Evolutionary conservation across 257 asterid genomes (phyloP).

Genomic region (Gardenia jasminoides): DNA sequence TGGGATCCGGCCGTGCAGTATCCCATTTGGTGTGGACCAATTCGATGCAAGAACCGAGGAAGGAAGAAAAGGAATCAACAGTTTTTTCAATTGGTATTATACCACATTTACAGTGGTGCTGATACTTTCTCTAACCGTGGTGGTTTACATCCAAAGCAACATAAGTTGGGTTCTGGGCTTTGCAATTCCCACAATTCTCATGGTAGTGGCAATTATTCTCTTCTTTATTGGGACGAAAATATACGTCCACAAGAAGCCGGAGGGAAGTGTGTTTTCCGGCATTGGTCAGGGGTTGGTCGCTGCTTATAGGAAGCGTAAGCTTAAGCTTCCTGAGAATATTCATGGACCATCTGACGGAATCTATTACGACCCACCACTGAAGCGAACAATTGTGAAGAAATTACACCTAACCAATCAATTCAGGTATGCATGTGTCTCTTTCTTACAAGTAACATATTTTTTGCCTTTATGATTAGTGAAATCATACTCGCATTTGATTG

Average conservation of each 20-base stretch:
- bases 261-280: constrained; percentile 69
- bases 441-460: not conserved
- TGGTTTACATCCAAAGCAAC: constrained; percentile 73
- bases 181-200: constrained; percentile 60
- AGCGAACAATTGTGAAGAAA: constrained; percentile 32
- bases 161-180: constrained; percentile 71
- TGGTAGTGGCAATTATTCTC: constrained; percentile 46
- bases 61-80: constrained; percentile 71
- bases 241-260: constrained; percentile 65
- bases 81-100: constrained; percentile 94
- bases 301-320: constrained; percentile 52
- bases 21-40: constrained; percentile 92
- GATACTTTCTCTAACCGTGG: constrained; percentile 55
- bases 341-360: constrained; percentile 8
- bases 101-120: constrained; percentile 61
- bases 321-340: constrained; percentile 28
- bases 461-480: not conserved
- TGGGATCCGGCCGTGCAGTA: constrained; percentile 94
- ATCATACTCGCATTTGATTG: not conserved
- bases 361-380: constrained; percentile 53
- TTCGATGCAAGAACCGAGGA: constrained; percentile 59
- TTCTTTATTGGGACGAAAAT: constrained; percentile 54
- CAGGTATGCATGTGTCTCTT: constrained; percentile 32
- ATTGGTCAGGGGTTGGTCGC: constrained; percentile 50
- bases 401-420: constrained; percentile 45